Conservation (phyloP, 768 basidiomycete species). For the Boletus bicolor region DNA sequence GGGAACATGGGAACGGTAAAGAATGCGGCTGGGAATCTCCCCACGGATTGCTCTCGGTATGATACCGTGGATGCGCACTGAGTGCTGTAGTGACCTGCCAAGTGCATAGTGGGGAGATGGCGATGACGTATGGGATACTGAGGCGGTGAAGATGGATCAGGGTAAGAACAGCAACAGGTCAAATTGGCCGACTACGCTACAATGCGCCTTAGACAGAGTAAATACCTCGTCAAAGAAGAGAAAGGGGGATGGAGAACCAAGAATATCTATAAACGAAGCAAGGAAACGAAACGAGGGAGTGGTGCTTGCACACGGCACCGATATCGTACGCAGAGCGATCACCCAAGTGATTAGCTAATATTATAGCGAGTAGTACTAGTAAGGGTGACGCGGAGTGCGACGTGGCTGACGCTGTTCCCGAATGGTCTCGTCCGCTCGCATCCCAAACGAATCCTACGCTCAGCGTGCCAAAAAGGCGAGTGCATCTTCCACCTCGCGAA, state of each 20-base stretch:
- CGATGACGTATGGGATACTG: not conserved
- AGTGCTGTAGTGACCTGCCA: no score
- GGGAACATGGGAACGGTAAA: no score
- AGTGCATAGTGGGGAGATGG: no score
- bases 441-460: slow-evolving; percentile 54
- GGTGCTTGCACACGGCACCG: no score
- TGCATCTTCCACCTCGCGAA: slow-evolving; percentile 2
- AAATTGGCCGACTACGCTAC: no score
- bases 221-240: no score
- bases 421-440: slow-evolving; percentile 35
- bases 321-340: no score
- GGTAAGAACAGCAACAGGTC: not conserved
- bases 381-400: slow-evolving; percentile 22
- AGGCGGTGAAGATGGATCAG: slow-evolving; percentile 13
- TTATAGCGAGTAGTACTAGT: not conserved
- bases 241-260: no score
- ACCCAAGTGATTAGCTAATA: slow-evolving; percentile 19
- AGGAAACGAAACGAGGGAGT: no score
- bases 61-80: no score
- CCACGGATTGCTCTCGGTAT: not conserved
- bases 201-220: no score
- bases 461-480: slow-evolving; percentile 49
- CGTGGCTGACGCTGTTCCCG: slow-evolving; percentile 21
- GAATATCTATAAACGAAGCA: no score
- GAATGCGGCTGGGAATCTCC: not conserved